Percentiles rank a stretch among this genome's conserved stretches.
phyloP scores from a whole-genome alignment of 805 yeast genomes.

The Saturnispora quitensis region DNA sequence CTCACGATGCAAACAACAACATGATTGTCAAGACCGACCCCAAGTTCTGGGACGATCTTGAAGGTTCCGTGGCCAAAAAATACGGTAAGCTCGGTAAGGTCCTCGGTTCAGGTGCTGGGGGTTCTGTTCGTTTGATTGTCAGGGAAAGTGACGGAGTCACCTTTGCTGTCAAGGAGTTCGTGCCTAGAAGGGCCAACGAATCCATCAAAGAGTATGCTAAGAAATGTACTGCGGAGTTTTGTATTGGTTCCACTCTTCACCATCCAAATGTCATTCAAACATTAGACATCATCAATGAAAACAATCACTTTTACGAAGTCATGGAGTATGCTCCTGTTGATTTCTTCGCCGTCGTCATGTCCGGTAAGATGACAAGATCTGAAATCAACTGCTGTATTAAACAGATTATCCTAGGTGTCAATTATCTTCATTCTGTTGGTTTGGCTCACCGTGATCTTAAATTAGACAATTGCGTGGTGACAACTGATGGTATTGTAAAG shows the following conservation, averaged over 20 bases:
- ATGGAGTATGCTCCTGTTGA: slow-evolving; percentile 85
- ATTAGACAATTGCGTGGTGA: slow-evolving; percentile 75
- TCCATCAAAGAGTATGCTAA: slow-evolving; percentile 69
- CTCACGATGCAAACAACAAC: slow-evolving; percentile 32
- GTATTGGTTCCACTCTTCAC: slow-evolving; percentile 74
- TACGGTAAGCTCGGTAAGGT: slow-evolving; percentile 70
- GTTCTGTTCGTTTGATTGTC: slow-evolving; percentile 64
- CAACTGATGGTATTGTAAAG: slow-evolving; percentile 63
- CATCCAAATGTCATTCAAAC: slow-evolving; percentile 78
- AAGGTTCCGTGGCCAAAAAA: slow-evolving; percentile 45
- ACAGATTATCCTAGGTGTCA: slow-evolving; percentile 65
- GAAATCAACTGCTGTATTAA: slow-evolving; percentile 77
- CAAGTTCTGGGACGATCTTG: slow-evolving; percentile 38
- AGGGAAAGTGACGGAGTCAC: slow-evolving; percentile 62
- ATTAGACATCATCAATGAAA: slow-evolving; percentile 61
- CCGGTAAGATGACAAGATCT: slow-evolving; percentile 70
- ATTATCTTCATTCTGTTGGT: slow-evolving; percentile 67
- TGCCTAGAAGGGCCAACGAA: slow-evolving; percentile 64
- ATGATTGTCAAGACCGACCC: slow-evolving; percentile 32
- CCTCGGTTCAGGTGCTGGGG: slow-evolving; percentile 83
- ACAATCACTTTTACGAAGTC: slow-evolving; percentile 65
- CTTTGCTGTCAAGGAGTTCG: slow-evolving; percentile 78
- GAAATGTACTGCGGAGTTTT: slow-evolving; percentile 81
- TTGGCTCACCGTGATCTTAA: slow-evolving; percentile 78
- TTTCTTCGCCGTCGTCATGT: slow-evolving; percentile 81